Base-by-base conservation (phyloP, 2,329 filamentous ascomycete genomes). In the Neonectria ditissima region DNA sequence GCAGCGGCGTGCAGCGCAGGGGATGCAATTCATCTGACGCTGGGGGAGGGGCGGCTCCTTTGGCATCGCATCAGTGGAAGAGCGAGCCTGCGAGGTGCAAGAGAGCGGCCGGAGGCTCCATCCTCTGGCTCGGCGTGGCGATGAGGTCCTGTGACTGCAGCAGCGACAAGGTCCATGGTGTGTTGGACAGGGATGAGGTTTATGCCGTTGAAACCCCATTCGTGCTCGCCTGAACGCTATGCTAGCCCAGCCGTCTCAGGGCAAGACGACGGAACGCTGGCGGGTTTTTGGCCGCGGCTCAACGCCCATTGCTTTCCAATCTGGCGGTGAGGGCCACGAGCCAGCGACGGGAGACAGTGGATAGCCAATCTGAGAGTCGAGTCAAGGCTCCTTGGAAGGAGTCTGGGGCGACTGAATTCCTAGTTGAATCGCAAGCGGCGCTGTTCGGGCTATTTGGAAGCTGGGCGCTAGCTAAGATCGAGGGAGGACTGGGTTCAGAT, bases 121-220 rank as follows among this genome's bases (percentile, higher is more conserved):
- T 67, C 67, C 61, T 54, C 63, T 51, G 58, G 71, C 61, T 71
- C 62, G 71, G 71, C 67, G 68, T 72, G 65, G 71, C 68, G 52
- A 67, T 58, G 68, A 69, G 68, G 71, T 74, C 72, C 71, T 74
- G 71, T 74, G 72, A 74, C 72, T 72, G 62, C 65, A 73, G 62
- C 57, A 71, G 64, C 57, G 64, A 66, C 69, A 66, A 65, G 65
- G 71, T 65, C 69, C 53, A 62, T 72, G 70, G 71, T 74, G 71
- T 70, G 69, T 65, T 70, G 62, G 52, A 69, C 72, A 74, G 70
- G 71, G 72, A 71, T 73, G 65, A 66, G 59, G 60, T 62, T 61
- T 67, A 66, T 71, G 63, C 69, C 63, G 63, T 71, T 65, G 69
- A 69, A 70, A 73, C 71, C 65, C 69, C 64, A 73, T 73, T 74